Percentiles rank a stretch among this genome's conserved stretches.
phyloP scores from a whole-genome alignment of 2,329 filamentous ascomycete genomes.

The Neofusicoccum ribis region DNA sequence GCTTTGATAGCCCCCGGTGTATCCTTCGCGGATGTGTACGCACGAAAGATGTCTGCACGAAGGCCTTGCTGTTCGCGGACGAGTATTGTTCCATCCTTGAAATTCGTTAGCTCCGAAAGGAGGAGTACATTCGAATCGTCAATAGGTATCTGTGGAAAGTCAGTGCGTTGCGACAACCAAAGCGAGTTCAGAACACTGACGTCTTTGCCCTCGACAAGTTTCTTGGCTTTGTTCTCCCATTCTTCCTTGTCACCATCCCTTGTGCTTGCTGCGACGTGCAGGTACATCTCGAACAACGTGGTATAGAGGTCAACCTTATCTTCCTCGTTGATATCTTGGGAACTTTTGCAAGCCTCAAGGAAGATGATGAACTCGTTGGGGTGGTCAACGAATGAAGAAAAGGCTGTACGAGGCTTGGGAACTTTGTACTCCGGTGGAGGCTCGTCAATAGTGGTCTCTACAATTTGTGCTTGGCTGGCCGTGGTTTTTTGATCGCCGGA shows the following conservation, averaged over 20 bases:
- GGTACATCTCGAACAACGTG: constrained; percentile 96
- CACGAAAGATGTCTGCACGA: constrained; percentile 93
- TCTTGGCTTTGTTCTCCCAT: constrained; percentile 91
- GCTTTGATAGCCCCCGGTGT: constrained; percentile 88
- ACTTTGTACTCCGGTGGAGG: constrained; percentile 66
- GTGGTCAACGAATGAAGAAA: constrained; percentile 95
- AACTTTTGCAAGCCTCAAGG: constrained; percentile 80
- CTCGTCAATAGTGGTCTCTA: constrained; percentile 55
- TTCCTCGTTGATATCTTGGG: constrained; percentile 67
- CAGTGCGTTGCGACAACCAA: background rate
- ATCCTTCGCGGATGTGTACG: constrained; percentile 89
- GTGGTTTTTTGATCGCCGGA: constrained; percentile 55
- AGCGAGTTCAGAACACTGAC: constrained; percentile 41
- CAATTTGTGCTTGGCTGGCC: constrained; percentile 54
- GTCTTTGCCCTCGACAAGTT: constrained; percentile 77
- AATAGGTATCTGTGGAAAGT: constrained; percentile 61
- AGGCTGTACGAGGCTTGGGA: constrained; percentile 83
- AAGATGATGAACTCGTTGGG: constrained; percentile 89
- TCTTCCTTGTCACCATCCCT: constrained; percentile 69
- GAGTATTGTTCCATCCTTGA: constrained; percentile 84
- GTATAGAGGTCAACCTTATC: constrained; percentile 88
- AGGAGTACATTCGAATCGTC: constrained; percentile 93
- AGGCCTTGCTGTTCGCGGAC: constrained; percentile 93
- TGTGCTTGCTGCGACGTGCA: constrained; percentile 80
- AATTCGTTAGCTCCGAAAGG: constrained; percentile 87